A percentile compares a stretch with the other conserved stretches of the same genome.
Conservation (phyloP, 2,329 filamentous ascomycete species). For the Aspergillus sp. region DNA sequence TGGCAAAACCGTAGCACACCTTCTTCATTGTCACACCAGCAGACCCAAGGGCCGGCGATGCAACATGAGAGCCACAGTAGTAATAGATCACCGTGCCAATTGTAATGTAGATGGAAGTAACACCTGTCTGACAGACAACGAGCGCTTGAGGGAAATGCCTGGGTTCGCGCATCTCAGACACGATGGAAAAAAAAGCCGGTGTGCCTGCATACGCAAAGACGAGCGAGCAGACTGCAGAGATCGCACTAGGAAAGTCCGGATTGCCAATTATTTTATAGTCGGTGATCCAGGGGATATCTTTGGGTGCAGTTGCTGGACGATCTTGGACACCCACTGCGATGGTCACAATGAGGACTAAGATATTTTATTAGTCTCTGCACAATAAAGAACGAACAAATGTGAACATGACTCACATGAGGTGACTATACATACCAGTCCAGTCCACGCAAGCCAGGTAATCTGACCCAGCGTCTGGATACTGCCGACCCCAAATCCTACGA, state of each 20-base stretch:
- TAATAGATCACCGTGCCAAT: no score
- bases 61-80: no score
- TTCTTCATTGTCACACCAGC: no score
- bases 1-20: no score
- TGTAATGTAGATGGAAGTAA: conserved; percentile 18
- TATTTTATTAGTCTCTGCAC: neutral
- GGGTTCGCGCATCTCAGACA: conserved; percentile 28
- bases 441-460: conserved; percentile 29
- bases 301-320: conserved; percentile 27
- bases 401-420: conserved; percentile 11
- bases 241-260: conserved; percentile 14
- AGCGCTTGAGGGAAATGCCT: conserved; percentile 22
- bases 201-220: conserved; percentile 18
- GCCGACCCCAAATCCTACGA: conserved; percentile 14
- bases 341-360: conserved; percentile 15
- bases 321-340: conserved; percentile 26
- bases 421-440: conserved; percentile 14
- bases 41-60: no score
- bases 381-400: neutral
- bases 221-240: conserved; percentile 16
- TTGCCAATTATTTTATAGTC: conserved; percentile 18
- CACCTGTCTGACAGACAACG: conserved; percentile 22
- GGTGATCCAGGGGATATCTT: conserved; percentile 15
- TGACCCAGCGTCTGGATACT: conserved; percentile 29
- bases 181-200: conserved; percentile 24